These are phyloP conservation scores for Candida yuanshanica DNA, from an alignment of 805 yeast species.

Conservation along the genomic window DNA sequence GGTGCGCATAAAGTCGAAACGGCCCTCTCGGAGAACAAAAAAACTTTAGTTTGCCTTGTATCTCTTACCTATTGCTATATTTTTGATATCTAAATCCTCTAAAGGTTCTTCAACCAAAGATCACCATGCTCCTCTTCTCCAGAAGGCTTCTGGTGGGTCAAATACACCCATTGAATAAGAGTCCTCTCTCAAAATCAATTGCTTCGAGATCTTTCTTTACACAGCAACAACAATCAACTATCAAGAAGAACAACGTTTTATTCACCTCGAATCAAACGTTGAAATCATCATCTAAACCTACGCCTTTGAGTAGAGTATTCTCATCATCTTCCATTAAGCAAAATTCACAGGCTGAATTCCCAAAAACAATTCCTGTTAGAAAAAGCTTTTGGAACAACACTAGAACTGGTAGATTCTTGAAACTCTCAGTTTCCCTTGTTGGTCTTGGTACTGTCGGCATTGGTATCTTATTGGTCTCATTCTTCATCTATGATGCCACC, in stretches of 20 bases:
- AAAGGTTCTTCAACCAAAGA: no score
- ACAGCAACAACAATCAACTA: not conserved
- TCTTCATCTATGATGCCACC: conserved; percentile 61
- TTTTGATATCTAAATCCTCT: no score
- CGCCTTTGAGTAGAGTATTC: conserved; percentile 1
- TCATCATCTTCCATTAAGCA: conserved; percentile 4
- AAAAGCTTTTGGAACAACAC: conserved; percentile 23
- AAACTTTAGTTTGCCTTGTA: not conserved
- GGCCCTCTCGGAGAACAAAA: not conserved
- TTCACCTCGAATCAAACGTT: not conserved
- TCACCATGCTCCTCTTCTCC: not conserved
- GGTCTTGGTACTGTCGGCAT: conserved; percentile 42
- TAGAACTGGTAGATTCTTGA: conserved; percentile 28
- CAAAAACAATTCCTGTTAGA: conserved; percentile 20
- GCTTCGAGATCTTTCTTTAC: not conserved
- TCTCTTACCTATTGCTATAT: not conserved
- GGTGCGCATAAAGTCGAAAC: not conserved
- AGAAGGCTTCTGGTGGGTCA: not conserved
- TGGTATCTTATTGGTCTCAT: conserved; percentile 36
- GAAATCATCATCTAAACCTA: not conserved
- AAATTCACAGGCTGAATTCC: conserved; percentile 6
- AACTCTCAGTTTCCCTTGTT: conserved; percentile 29
- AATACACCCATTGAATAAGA: not conserved
- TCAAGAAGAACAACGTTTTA: not conserved
- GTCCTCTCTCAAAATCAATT: not conserved